A percentile compares a stretch with the other conserved stretches of the same genome.
Evolutionary conservation across 1,284 basidiomycete species (phyloP).

Genomic region (Cryptococcus depauperatus): DNA sequence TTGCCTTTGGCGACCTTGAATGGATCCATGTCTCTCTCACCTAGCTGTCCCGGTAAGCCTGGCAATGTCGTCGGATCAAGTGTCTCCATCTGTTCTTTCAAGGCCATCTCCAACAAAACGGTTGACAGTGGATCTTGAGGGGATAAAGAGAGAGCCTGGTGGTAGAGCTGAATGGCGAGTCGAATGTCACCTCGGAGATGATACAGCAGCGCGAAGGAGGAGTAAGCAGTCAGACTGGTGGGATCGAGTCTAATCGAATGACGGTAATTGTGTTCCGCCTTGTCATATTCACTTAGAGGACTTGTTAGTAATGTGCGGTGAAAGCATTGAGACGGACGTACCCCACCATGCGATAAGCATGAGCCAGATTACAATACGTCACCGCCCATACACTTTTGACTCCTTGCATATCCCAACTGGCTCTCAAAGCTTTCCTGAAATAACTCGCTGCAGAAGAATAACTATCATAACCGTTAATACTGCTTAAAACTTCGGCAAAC

Average conservation of each 20-base stretch:
- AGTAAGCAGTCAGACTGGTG: constrained; percentile 64
- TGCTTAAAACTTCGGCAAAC: constrained; percentile 31
- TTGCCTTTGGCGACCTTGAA: constrained; percentile 38
- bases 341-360: constrained; percentile 70
- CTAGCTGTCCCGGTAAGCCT: constrained; percentile 32
- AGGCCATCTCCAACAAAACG: constrained; percentile 73
- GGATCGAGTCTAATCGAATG: constrained; percentile 74
- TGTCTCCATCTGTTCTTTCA: constrained; percentile 49
- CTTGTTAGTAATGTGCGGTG: background rate
- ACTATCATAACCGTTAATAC: constrained; percentile 6
- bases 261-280: constrained; percentile 63
- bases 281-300: constrained; percentile 54
- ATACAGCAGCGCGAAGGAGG: constrained; percentile 73
- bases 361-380: constrained; percentile 84
- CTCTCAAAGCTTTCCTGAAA: constrained; percentile 63
- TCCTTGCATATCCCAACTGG: constrained; percentile 72
- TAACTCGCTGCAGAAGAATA: constrained; percentile 61
- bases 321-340: constrained; percentile 39
- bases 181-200: constrained; percentile 66
- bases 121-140: constrained; percentile 80
- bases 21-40: constrained; percentile 33
- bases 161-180: constrained; percentile 74
- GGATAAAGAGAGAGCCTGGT: constrained; percentile 76
- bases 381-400: constrained; percentile 74
- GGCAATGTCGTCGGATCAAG: constrained; percentile 35